Percentiles rank a stretch among this genome's conserved stretches.
Evolutionary conservation across 768 basidiomycete species (phyloP).

Genomic region (Suillus paluster): DNA sequence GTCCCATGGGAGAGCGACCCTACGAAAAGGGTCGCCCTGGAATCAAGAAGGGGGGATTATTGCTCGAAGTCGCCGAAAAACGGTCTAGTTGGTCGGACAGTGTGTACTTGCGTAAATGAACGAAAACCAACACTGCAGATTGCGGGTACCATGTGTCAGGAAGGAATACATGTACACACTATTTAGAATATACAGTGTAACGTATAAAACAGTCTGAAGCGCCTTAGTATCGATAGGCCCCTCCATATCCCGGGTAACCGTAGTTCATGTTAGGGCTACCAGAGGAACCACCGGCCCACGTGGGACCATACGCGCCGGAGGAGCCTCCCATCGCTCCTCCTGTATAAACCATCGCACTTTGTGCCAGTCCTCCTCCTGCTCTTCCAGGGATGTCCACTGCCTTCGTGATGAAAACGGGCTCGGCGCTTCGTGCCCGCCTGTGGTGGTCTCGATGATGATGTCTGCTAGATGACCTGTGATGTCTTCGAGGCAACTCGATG

Average conservation of each 20-base stretch:
- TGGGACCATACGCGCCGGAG: neutral
- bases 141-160: too few species aligned
- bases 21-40: conserved; percentile 27
- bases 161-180: neutral
- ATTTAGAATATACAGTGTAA: neutral
- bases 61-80: conserved; percentile 26
- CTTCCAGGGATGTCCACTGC: neutral
- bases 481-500: conserved; percentile 12
- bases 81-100: conserved; percentile 27
- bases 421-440: conserved; percentile 10
- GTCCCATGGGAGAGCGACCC: conserved; percentile 36
- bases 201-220: neutral
- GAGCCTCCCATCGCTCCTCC: neutral
- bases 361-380: conserved; percentile 7
- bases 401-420: conserved; percentile 2
- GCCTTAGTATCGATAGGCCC: conserved; percentile 8
- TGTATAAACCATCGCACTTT: conserved; percentile 9
- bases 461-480: conserved; percentile 1
- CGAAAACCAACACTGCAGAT: neutral
- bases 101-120: conserved; percentile 21
- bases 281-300: neutral
- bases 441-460: neutral
- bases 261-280: neutral
- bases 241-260: conserved; percentile 6
- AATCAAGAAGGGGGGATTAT: conserved; percentile 24